These are phyloP conservation scores for Blyttiomyces sp. DNA, from an alignment of 371 early-diverging fungal species.

Conservation along the genomic window DNA sequence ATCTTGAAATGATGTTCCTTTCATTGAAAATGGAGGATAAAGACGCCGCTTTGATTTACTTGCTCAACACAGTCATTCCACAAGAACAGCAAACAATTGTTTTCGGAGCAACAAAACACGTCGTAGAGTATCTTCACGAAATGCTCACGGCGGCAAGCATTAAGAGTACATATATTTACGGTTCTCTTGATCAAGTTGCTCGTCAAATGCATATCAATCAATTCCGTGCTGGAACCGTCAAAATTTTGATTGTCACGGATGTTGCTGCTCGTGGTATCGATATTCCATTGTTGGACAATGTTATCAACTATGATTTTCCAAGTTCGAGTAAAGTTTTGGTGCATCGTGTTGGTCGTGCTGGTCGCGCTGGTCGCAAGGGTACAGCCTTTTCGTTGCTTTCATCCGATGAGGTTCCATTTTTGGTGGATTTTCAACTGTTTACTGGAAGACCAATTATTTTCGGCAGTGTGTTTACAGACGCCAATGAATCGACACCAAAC, in stretches of 20 bases:
- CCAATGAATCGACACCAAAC: conserved; percentile 46
- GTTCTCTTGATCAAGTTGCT: conserved; percentile 90
- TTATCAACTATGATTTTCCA: conserved; percentile 97
- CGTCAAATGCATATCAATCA: conserved; percentile 80
- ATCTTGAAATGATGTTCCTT: conserved; percentile 83
- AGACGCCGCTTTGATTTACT: conserved; percentile 83
- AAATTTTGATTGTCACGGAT: conserved; percentile 95
- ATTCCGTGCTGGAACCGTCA: conserved; percentile 76
- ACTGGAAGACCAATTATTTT: conserved; percentile 71
- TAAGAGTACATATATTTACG: conserved; percentile 83
- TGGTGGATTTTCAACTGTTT: conserved; percentile 90
- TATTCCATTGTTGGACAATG: conserved; percentile 94
- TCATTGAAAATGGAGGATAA: conserved; percentile 77
- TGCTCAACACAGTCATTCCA: conserved; percentile 74
- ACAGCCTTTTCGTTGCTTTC: conserved; percentile 89
- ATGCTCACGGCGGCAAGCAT: conserved; percentile 71
- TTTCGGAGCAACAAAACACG: conserved; percentile 94
- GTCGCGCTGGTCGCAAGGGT: conserved; percentile 92
- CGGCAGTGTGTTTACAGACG: conserved; percentile 33
- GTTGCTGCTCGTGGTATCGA: conserved; percentile 99
- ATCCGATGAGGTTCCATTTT: conserved; percentile 81
- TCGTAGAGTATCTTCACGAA: conserved; percentile 87
- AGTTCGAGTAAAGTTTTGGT: conserved; percentile 93
- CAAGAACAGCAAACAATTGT: conserved; percentile 80
- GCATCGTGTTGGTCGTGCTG: conserved; percentile 98